Evolutionary conservation across 495 filamentous ascomycete species (phyloP).

Genomic region (Lineolata rhizophorae): DNA sequence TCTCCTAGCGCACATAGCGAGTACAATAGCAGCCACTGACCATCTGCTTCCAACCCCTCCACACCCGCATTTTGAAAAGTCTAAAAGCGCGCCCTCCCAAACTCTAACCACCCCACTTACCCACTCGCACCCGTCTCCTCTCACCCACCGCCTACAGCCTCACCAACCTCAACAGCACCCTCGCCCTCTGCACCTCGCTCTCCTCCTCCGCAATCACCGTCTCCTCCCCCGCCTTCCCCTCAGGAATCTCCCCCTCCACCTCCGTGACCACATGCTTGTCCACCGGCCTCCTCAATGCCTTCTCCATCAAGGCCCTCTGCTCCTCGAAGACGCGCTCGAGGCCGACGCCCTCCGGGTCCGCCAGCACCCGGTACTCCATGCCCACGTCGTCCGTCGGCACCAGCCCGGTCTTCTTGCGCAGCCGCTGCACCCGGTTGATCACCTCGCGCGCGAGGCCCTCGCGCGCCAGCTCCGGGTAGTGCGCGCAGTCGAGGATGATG

Average conservation of each 20-base stretch:
- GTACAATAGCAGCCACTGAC: too few relatives aligned
- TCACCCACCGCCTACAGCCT: slow-evolving; percentile 32
- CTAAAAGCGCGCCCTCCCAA: too few relatives aligned
- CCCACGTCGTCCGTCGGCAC: slow-evolving; percentile 65
- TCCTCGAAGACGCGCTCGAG: slow-evolving; percentile 51
- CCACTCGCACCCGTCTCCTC: too few relatives aligned
- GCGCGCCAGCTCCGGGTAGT: slow-evolving; percentile 50
- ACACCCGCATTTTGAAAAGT: too few relatives aligned
- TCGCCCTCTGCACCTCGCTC: slow-evolving; percentile 72
- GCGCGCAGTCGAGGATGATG: slow-evolving; percentile 52
- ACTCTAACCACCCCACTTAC: too few relatives aligned
- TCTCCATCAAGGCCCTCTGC: slow-evolving; percentile 46
- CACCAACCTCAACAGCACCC: slow-evolving; percentile 61
- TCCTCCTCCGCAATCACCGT: slow-evolving; percentile 63
- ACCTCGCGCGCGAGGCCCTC: slow-evolving; percentile 65
- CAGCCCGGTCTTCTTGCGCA: slow-evolving; percentile 65
- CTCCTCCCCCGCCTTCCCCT: slow-evolving; percentile 26
- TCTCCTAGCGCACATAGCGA: too few relatives aligned
- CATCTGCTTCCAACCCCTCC: too few relatives aligned
- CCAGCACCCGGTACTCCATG: slow-evolving; percentile 60
- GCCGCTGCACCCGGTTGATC: slow-evolving; percentile 59
- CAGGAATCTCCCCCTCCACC: slow-evolving; percentile 36
- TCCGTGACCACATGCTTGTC: slow-evolving; percentile 48
- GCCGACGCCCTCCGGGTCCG: slow-evolving; percentile 56
- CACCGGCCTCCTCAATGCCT: slow-evolving; percentile 57